Base-by-base conservation (phyloP, 129 eudicot species). In the Mikania micrantha region DNA sequence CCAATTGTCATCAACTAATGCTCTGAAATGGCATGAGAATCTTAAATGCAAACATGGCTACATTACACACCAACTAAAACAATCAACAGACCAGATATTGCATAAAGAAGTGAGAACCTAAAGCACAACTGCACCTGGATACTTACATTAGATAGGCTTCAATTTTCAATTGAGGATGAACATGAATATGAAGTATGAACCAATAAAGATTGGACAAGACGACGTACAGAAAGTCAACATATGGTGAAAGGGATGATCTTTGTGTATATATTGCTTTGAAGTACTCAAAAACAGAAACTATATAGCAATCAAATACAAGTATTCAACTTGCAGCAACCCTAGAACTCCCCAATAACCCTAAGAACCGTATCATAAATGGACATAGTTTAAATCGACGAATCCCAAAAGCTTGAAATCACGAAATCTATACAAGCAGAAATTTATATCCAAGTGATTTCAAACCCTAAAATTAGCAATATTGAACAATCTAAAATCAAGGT, bases 401-500 rank as follows among this genome's bases (percentile, higher is more conserved):
- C 50, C 42, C 11, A 38, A 69, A 32, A 34, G 21, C 31, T 32
- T 49, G 5, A 16, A 29, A 31, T 31, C 32, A 17, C 21, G 21
- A 48, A 49, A 25, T 50, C 28, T 7, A 68, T n/a, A n/a, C n/a
- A n/a, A n/a, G n/a, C 4, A 10, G 20, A 7, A 39, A 40, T 24
- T 29, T 20, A 57, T 2, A 31, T 4, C 60, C 22, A 9, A 57
- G 13, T 7, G 35, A 20, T 44, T 44, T 29, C 9, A 75, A 75
- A 58, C 69, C 74, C 74, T 74, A 74, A 49, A 15, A 47, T 27
- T 66, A 1, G 5, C 22, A 22, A 20, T 16, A 49, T 24, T 13
- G 12, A 66, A 11, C 52, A 21, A 76, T 36, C 47, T 36, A 48
- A 60, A 64, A 6, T 64, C 34, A 64, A 65, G 44, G 74, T 34